A percentile compares a stretch with the other conserved stretches of the same genome.
These are phyloP conservation scores for Cladosporium sp. DNA, from an alignment of 2,329 filamentous ascomycete species.

Conservation along the genomic window DNA sequence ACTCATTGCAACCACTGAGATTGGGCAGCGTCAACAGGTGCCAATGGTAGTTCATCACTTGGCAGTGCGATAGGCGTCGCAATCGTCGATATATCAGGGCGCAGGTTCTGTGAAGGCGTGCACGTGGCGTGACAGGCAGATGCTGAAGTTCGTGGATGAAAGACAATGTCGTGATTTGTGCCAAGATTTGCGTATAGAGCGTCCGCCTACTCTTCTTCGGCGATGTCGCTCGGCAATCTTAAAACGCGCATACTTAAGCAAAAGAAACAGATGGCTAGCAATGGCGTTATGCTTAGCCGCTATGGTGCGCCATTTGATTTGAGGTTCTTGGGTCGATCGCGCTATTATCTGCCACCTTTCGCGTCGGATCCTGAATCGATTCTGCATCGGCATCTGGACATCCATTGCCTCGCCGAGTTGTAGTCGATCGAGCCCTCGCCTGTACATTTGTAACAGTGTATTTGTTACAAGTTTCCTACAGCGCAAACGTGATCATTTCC, in stretches of 20 bases:
- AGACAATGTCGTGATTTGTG: conserved; percentile 12
- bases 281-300: not conserved
- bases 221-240: not conserved
- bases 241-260: not conserved
- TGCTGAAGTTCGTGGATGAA: not conserved
- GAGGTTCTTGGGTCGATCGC: not conserved
- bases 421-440: not conserved
- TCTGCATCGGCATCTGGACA: not conserved
- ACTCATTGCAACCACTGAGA: not conserved
- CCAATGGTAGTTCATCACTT: conserved; percentile 9
- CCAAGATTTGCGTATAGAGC: conserved; percentile 9
- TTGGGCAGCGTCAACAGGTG: not conserved
- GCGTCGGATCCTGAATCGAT: not conserved
- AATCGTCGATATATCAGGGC: not conserved
- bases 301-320: not conserved
- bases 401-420: not conserved
- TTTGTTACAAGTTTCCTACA: not conserved
- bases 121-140: not conserved
- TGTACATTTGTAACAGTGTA: not conserved
- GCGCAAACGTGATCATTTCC: not conserved
- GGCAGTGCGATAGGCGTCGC: not conserved
- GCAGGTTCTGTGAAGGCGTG: not conserved
- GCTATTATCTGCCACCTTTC: not conserved
- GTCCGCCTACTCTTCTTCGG: not conserved
- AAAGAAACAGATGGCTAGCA: not conserved